Base-by-base conservation (phyloP, 768 basidiomycete species). In the Pleurotus eryngii region DNA sequence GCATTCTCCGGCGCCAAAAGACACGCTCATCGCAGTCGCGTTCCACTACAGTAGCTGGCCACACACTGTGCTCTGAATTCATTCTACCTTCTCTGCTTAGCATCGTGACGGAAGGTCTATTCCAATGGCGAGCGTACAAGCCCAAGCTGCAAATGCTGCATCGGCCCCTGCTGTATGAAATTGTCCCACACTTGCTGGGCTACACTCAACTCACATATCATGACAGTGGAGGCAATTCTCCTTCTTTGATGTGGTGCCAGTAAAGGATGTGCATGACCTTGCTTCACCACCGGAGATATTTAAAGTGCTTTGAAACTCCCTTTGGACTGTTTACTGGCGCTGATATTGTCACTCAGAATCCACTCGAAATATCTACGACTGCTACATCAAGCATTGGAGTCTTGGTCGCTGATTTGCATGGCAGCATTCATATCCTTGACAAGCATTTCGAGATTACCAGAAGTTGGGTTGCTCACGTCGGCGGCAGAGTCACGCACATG, bases 401-500 rank as follows among this genome's bases (percentile, higher is more conserved):
- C 0, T 74, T 94, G 9, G 83, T 92, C 27, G 93, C 93, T 12
- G 92, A 95, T 68, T 86, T 92, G 24, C 89, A 94, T 69, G 93
- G 92, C 9, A 87, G 84, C 59, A 74, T 95, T 7, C 91, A 93
- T 67, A 71, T 89, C 8, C 79, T 95, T 30, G 85, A 87, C 69
- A 76, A 81, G 37, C 82, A 88, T 26, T 93, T 94, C 65, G 87
- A 89, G 64, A 77, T 85, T 0, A 67, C 76, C 7, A 76, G 76
- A 37, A 87, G 87, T 59, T 95, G 92, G 92, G 68, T 91, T 48
- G 92, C 90, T 4, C 90, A 94, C 70, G 75, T 81, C 11, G 81
- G 78, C 8, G 93, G 93, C 39, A 76, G 92, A 37, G 91, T 94
- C 15, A 92, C 90, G 7, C 92, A 95, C 66, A 87, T 97, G 85